These are phyloP conservation scores for Stemphylium lycopersici DNA, from an alignment of 2,329 filamentous ascomycete genomes.

Conservation along the genomic window DNA sequence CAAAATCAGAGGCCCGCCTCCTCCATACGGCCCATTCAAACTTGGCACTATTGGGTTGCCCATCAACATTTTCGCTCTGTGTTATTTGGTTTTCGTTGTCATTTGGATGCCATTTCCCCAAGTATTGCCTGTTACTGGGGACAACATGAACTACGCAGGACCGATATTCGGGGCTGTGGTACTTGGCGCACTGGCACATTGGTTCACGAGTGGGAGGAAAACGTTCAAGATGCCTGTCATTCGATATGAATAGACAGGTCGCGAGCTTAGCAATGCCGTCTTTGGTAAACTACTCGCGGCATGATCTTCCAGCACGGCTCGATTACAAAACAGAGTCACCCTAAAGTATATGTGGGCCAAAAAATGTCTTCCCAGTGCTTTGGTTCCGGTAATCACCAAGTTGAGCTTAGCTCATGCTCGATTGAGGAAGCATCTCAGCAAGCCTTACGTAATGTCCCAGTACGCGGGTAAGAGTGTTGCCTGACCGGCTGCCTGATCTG, in stretches of 20 bases:
- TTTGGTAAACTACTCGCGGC: no score
- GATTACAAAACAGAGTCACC: no score
- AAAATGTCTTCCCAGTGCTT: no score
- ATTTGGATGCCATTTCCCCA: conserved; percentile 42
- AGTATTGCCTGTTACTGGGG: conserved; percentile 32
- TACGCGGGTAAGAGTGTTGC: no score
- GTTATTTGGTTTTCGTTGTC: conserved; percentile 34
- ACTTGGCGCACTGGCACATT: conserved; percentile 28
- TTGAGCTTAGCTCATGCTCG: no score
- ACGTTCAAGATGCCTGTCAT: conserved; percentile 32
- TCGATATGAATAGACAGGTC: conserved; percentile 22
- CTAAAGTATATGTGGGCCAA: no score
- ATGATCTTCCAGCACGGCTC: no score
- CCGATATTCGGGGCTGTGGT: conserved; percentile 37
- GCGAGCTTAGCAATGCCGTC: no score
- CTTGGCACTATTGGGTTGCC: conserved; percentile 33
- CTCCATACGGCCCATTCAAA: conserved; percentile 36
- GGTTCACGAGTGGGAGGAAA: conserved; percentile 26
- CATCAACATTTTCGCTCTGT: conserved; percentile 34
- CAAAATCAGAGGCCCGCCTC: conserved; percentile 23
- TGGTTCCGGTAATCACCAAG: no score
- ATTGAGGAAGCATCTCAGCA: no score
- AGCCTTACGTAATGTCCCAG: no score
- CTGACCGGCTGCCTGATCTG: no score
- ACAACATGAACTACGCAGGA: conserved; percentile 43